Conservation (phyloP, 2,329 filamentous ascomycete species). For the Fonsecaea pugnacius region DNA sequence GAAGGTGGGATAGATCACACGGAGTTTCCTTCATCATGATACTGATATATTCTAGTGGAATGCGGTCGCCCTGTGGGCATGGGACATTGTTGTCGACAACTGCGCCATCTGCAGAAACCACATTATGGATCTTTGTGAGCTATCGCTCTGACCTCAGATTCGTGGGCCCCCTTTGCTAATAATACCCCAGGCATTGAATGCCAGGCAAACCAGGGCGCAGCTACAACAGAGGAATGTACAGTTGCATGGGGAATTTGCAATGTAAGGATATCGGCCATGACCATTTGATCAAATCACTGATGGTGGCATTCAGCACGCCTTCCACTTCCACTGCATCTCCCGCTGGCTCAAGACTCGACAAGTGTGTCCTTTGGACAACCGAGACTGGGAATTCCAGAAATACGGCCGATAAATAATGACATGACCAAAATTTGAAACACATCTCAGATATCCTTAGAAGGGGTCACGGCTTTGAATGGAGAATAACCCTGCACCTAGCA, state of each 20-base stretch:
- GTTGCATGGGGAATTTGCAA: conserved; percentile 99
- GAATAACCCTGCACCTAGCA: not conserved
- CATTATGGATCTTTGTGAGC: conserved; percentile 96
- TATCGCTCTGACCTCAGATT: conserved; percentile 1
- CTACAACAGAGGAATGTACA: conserved; percentile 96
- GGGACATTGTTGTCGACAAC: conserved; percentile 99
- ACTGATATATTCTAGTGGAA: conserved; percentile 74
- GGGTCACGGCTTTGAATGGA: not conserved
- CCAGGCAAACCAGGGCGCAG: conserved; percentile 96
- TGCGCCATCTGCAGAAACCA: conserved; percentile 99
- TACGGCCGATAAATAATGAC: conserved; percentile 69
- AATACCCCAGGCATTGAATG: conserved; percentile 79
- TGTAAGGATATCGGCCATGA: conserved; percentile 60
- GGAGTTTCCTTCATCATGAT: conserved; percentile 46
- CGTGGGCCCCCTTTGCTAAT: conserved; percentile 14
- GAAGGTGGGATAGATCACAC: conserved; percentile 67
- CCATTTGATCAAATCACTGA: conserved; percentile 19
- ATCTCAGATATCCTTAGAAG: not conserved
- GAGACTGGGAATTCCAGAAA: conserved; percentile 99
- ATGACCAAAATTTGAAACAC: not conserved
- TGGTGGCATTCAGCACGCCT: conserved; percentile 73
- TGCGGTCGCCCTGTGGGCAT: conserved; percentile 95
- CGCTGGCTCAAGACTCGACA: conserved; percentile 99
- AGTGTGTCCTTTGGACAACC: conserved; percentile 95
- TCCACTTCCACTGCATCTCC: conserved; percentile 99